A percentile compares a stretch with the other conserved stretches of the same genome.
These are phyloP conservation scores for Amaranthus hypochondriacus DNA, from an alignment of 148 eudicot genomes.

Conservation along the genomic window DNA sequence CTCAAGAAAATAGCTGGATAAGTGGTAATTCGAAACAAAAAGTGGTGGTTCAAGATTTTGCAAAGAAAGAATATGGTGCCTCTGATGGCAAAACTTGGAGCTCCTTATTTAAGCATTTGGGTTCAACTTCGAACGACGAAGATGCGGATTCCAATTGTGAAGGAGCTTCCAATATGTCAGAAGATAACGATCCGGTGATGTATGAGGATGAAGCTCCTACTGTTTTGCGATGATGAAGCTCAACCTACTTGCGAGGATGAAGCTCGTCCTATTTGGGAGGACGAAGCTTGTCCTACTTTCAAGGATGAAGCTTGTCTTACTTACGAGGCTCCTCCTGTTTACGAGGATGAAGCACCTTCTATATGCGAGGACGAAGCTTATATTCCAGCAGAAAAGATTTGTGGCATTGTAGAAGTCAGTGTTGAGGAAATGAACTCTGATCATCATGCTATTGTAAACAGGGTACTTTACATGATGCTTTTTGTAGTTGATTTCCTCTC, in stretches of 20 bases:
- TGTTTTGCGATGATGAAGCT: constrained; percentile 1
- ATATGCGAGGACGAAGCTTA: constrained; percentile 1
- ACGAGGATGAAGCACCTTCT: constrained; percentile 5
- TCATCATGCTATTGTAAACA: constrained; percentile 29
- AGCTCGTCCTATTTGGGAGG: background rate
- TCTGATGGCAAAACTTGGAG: constrained; percentile 45
- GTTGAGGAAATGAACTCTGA: constrained; percentile 21
- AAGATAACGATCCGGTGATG: constrained; percentile 8
- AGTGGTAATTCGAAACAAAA: constrained; percentile 12
- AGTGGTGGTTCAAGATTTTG: constrained; percentile 7
- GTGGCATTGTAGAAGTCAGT: constrained; percentile 16
- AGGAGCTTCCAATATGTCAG: constrained; percentile 6
- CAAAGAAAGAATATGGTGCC: constrained; percentile 11
- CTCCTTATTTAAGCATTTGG: constrained; percentile 39
- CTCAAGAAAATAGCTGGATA: constrained; percentile 12
- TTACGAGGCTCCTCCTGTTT: background rate
- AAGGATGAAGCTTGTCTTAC: constrained; percentile 13
- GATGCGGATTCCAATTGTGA: constrained; percentile 18
- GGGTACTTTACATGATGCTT: constrained; percentile 26
- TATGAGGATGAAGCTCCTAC: constrained; percentile 3
- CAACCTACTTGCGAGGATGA: background rate
- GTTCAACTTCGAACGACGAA: constrained; percentile 12
- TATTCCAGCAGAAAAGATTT: constrained; percentile 7
- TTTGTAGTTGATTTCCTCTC: background rate
- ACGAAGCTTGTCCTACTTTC: constrained; percentile 12